A percentile compares a stretch with the other conserved stretches of the same genome.
These are phyloP conservation scores for Orbilia ellipsospora DNA, from an alignment of 2,329 filamentous ascomycete genomes.

Conservation along the genomic window DNA sequence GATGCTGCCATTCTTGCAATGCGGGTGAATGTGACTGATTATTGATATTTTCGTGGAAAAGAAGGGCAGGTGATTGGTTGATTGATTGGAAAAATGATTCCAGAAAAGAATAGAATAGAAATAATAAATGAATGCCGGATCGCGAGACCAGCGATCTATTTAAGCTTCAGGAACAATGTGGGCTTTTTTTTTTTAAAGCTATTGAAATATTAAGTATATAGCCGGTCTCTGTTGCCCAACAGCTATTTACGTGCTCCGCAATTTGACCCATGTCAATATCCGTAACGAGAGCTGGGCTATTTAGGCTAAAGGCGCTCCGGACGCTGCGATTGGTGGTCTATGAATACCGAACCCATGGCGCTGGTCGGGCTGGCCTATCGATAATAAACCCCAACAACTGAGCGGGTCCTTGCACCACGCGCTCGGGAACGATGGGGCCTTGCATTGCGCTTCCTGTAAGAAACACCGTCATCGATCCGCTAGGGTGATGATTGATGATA, in stretches of 20 bases:
- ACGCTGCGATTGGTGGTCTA: slow-evolving; percentile 37
- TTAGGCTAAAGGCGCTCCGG: slow-evolving; percentile 44
- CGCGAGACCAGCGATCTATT: slow-evolving; percentile 40
- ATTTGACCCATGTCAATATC: slow-evolving; percentile 4
- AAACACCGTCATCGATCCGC: slow-evolving; percentile 6
- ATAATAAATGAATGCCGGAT: slow-evolving; percentile 26
- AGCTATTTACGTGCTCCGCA: slow-evolving; percentile 22
- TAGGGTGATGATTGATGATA: background rate
- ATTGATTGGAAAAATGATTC: background rate
- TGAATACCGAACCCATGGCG: slow-evolving; percentile 5
- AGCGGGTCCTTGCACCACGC: slow-evolving; percentile 35
- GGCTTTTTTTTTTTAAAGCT: slow-evolving; percentile 8
- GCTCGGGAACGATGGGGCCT: slow-evolving; percentile 20
- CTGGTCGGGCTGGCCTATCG: slow-evolving; percentile 23
- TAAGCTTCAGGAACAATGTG: slow-evolving; percentile 22
- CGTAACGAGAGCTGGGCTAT: slow-evolving; percentile 12
- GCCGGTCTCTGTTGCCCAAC: background rate
- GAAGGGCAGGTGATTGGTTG: background rate
- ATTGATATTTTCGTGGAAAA: no score
- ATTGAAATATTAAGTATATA: background rate
- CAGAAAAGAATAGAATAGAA: background rate
- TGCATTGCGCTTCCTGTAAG: slow-evolving; percentile 25
- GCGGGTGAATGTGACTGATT: no score
- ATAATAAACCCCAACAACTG: slow-evolving; percentile 15
- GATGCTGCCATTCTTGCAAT: slow-evolving; percentile 60